Base-by-base conservation (phyloP, 768 basidiomycete genomes). In the Lactifluus volemus region DNA sequence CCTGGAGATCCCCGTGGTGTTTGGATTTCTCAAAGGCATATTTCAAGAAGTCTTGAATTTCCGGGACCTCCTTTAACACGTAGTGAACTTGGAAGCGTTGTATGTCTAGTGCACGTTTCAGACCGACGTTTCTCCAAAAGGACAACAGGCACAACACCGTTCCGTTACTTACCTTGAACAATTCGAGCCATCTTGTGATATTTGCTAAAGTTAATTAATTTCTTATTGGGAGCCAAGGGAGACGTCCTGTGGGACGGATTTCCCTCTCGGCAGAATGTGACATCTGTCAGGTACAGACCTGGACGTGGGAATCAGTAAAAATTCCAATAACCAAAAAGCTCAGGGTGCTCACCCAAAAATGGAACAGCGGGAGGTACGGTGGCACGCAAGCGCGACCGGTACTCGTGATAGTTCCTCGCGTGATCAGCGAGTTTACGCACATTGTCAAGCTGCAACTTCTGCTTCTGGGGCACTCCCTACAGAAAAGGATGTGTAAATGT, bases 261-360 rank as follows among this genome's bases (percentile, higher is more conserved):
- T 19, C 96, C 96, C 69, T 98, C 96, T 44, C 89, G 84, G 70
- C 92, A 96, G 73, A 98, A 98, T 6, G 93, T 98, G 61, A 97
- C 80, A 72, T 95, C 93, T 10, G 93, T 93, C 63, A 95, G 76
- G 72, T 93, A 94, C 39, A 92, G 77, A 52, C 89, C 89, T 90
- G 61, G 8, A 56, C 41, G 67, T 66, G 7, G 5, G 55, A 1
- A 54, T 61, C 21, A 59, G 42, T 60, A 72, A 25, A 25, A 25
- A 25, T 25, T 25, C 25, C 59, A 58, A 48, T 34, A 25, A 41
- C 48, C n/a, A 47, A 5, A 25, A 44, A 42, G 25, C 10, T 21
- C 41, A 44, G 10, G 53, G 55, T 10, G 65, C 78, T 69, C 74
- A 83, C 95, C 96, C 51, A 99, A 80, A 82, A 98, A 99, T 2